These are phyloP conservation scores for Pseudopyricularia javanii DNA, from an alignment of 2,329 filamentous ascomycete genomes.

Conservation along the genomic window DNA sequence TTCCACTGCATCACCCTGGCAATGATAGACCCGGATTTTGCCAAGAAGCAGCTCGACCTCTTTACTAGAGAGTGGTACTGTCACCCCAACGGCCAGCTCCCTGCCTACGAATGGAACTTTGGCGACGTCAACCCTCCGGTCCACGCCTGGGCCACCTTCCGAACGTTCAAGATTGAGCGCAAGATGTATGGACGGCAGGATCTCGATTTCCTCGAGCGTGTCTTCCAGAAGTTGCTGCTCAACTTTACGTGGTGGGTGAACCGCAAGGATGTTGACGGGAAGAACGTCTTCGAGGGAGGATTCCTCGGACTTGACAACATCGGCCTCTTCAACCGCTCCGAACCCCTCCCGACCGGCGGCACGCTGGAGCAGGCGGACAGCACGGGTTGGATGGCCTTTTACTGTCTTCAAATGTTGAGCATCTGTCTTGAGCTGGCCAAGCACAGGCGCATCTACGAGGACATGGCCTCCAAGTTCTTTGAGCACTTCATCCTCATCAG, in stretches of 20 bases:
- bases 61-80: constrained; percentile 98
- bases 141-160: constrained; percentile 90
- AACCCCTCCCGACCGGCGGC: constrained; percentile 86
- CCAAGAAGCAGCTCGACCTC: constrained; percentile 93
- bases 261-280: constrained; percentile 84
- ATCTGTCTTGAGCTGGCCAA: constrained; percentile 92
- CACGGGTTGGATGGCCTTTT: constrained; percentile 98
- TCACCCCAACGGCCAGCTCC: constrained; percentile 91
- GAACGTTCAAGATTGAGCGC: constrained; percentile 95
- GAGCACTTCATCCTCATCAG: constrained; percentile 98
- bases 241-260: constrained; percentile 99
- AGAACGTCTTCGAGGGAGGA: constrained; percentile 94
- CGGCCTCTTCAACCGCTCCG: constrained; percentile 91
- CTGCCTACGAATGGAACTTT: constrained; percentile 94
- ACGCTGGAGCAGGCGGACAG: constrained; percentile 93
- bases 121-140: constrained; percentile 94
- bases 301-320: constrained; percentile 96
- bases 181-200: constrained; percentile 95
- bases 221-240: constrained; percentile 89
- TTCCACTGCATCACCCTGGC: constrained; percentile 94
- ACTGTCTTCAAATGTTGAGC: constrained; percentile 92
- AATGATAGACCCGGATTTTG: constrained; percentile 96
- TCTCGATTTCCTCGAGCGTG: constrained; percentile 86
- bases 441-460: constrained; percentile 88
- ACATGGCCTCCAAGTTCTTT: constrained; percentile 96